Percentiles rank a stretch among this genome's conserved stretches.
phyloP scores from a whole-genome alignment of 2,329 filamentous ascomycete species.

The Diaporthe sp. region DNA sequence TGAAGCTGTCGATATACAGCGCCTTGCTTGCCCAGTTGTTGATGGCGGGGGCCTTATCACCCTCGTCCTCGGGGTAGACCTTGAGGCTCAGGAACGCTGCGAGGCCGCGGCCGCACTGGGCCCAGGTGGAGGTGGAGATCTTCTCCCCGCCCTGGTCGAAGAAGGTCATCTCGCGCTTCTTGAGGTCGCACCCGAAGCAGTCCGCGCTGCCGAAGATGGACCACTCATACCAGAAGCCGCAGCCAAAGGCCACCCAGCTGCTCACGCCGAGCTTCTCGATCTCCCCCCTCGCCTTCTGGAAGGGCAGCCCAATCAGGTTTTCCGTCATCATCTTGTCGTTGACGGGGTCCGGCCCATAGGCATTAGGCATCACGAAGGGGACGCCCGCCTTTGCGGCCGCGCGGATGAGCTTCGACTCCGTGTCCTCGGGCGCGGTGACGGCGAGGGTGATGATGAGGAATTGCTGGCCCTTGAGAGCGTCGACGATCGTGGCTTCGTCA shows the following conservation, averaged over 20 bases:
- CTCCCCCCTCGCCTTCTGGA: conserved; percentile 50
- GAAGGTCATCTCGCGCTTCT: conserved; percentile 56
- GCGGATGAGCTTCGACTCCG: conserved; percentile 63
- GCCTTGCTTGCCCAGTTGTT: conserved; percentile 61
- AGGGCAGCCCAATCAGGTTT: conserved; percentile 49
- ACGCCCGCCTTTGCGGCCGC: conserved; percentile 70
- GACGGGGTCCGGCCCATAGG: conserved; percentile 57
- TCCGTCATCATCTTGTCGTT: conserved; percentile 55
- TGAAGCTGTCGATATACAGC: conserved; percentile 69
- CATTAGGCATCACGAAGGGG: conserved; percentile 69
- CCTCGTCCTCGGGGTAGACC: conserved; percentile 56
- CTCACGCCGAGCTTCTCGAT: conserved; percentile 57
- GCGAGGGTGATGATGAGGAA: conserved; percentile 69
- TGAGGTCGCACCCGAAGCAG: conserved; percentile 65
- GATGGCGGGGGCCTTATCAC: conserved; percentile 55
- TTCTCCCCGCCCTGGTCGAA: conserved; percentile 69
- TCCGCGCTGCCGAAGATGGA: conserved; percentile 54
- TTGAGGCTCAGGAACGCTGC: conserved; percentile 62
- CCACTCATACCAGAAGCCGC: conserved; percentile 68
- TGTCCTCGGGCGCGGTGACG: conserved; percentile 57
- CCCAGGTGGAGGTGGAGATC: conserved; percentile 70
- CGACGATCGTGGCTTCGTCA: conserved; percentile 58
- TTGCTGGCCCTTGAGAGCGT: conserved; percentile 68
- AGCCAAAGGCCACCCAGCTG: conserved; percentile 61
- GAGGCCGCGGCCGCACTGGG: conserved; percentile 68